These are phyloP conservation scores for Citrus maxima DNA, from an alignment of 345 rosid species.

Conservation along the genomic window DNA sequence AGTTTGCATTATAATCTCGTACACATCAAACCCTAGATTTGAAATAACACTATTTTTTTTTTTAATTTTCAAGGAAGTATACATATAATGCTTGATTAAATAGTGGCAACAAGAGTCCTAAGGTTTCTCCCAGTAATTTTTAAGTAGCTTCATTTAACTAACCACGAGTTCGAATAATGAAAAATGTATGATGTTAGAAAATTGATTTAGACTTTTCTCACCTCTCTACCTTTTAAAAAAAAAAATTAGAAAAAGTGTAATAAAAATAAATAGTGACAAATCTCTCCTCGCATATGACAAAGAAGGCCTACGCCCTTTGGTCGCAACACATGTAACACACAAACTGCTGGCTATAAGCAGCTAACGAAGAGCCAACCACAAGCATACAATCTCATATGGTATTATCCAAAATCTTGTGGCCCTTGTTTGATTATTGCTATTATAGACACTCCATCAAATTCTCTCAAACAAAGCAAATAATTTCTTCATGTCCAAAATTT, in stretches of 20 bases:
- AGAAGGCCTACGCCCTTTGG: background rate
- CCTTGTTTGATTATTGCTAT: conserved; percentile 16
- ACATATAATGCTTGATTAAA: no score
- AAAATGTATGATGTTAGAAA: no score
- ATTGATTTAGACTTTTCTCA: no score
- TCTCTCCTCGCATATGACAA: background rate
- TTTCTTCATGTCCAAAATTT: background rate
- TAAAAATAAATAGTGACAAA: no score
- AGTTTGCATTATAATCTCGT: no score
- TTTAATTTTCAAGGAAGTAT: no score
- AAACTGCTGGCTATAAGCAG: conserved; percentile 20
- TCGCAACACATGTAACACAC: background rate
- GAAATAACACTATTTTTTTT: no score
- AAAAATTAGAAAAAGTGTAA: no score
- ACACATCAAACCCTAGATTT: no score
- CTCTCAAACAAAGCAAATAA: background rate
- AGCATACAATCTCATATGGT: background rate
- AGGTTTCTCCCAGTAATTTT: fast-evolving
- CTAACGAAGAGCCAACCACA: conserved; percentile 24
- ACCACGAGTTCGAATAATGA: fast-evolving
- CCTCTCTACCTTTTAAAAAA: no score
- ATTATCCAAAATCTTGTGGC: conserved; percentile 47
- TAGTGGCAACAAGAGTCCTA: no score
- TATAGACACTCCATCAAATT: background rate
- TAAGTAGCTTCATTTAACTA: no score